phyloP scores from a whole-genome alignment of 83 land plant genomes.

The Diphasiastrum complanatum region DNA sequence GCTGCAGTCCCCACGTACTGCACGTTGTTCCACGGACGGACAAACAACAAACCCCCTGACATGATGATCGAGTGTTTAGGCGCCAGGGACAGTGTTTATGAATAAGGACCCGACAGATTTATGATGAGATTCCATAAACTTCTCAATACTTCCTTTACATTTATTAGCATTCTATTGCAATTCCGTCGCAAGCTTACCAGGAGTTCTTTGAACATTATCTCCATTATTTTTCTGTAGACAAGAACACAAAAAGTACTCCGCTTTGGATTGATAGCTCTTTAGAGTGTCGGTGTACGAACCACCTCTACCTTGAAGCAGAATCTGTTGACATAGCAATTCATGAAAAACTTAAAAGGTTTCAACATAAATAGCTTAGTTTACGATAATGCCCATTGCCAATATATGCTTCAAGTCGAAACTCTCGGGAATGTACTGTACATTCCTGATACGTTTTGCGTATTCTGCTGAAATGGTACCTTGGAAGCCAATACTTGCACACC shows the following conservation, averaged over 20 bases:
- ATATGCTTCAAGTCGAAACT: too few species aligned
- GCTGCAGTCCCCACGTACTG: conserved; percentile 53
- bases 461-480: conserved; percentile 31
- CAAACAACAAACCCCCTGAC: conserved; percentile 57
- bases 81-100: neutral
- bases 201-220: conserved; percentile 35
- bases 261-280: conserved; percentile 40
- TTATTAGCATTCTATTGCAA: neutral
- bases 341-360: neutral
- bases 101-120: neutral
- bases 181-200: conserved; percentile 11
- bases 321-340: conserved; percentile 17
- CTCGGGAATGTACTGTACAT: neutral
- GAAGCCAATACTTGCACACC: conserved; percentile 58
- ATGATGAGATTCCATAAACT: neutral
- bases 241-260: conserved; percentile 44
- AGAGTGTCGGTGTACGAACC: conserved; percentile 20
- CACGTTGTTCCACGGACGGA: conserved; percentile 43
- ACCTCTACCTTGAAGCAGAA: conserved; percentile 36
- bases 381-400: too few species aligned
- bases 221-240: conserved; percentile 44
- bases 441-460: neutral
- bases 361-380: neutral
- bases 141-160: neutral
- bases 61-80: conserved; percentile 9